Conservation (phyloP, 768 basidiomycete species). For the Pulveroboletus sp. region DNA sequence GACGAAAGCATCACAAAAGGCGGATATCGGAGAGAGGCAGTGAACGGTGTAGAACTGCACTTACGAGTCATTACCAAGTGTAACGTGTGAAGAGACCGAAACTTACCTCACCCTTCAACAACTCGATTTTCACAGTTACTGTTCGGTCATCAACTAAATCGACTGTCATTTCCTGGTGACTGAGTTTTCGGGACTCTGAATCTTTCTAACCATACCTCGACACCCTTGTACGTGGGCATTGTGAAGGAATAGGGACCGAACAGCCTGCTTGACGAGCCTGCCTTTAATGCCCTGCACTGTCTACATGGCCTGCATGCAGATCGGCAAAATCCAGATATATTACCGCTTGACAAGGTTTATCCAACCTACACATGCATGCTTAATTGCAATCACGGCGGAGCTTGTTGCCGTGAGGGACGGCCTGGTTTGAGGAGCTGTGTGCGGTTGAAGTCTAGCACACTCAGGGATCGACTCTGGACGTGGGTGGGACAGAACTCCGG, state of each 20-base stretch:
- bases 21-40: constrained; percentile 12
- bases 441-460: no score
- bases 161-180: constrained; percentile 1
- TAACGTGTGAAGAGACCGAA: not conserved
- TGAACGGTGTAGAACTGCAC: constrained; percentile 14
- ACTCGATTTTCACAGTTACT: constrained; percentile 3
- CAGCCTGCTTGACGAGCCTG: not conserved
- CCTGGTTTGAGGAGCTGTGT: not conserved
- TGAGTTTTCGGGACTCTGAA: constrained; percentile 5
- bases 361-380: no score
- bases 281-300: constrained; percentile 1
- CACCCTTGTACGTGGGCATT: constrained; percentile 13
- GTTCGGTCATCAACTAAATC: constrained; percentile 11
- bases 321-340: not conserved
- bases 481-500: not conserved
- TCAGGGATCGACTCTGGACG: no score
- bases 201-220: constrained; percentile 20
- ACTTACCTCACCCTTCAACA: constrained; percentile 13
- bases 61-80: not conserved
- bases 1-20: constrained; percentile 16
- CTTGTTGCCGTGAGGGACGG: not conserved
- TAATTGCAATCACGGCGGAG: no score
- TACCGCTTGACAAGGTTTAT: not conserved
- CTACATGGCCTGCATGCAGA: constrained; percentile 7
- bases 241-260: not conserved